Conservation (phyloP, 306 rosid genomes). For the Begonia fuchsioides region DNA sequence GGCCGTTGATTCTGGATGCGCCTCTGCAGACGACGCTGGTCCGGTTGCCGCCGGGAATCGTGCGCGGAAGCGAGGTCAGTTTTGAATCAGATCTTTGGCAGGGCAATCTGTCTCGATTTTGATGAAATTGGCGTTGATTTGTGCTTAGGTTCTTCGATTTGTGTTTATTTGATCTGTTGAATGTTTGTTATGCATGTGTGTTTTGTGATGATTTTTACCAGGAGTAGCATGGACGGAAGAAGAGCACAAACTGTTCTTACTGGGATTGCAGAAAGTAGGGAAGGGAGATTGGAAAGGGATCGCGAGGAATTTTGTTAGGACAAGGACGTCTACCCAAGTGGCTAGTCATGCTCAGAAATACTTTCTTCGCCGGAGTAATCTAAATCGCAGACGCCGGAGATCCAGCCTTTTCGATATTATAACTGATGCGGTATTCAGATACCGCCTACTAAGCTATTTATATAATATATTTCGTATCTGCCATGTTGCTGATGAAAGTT, state of each 20-base stretch:
- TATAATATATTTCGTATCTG: neutral
- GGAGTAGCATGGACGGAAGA: slow-evolving; percentile 99
- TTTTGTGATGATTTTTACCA: slow-evolving; percentile 23
- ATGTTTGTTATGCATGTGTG: neutral
- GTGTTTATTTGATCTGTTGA: neutral
- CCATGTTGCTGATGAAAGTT: neutral
- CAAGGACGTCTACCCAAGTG: slow-evolving; percentile 94
- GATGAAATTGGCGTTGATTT: neutral
- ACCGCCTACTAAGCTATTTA: too few relatives aligned
- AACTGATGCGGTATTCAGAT: slow-evolving; percentile 88
- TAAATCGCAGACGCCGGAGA: slow-evolving; percentile 98
- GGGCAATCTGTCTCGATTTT: neutral
- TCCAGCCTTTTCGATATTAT: slow-evolving; percentile 97
- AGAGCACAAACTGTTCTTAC: slow-evolving; percentile 83
- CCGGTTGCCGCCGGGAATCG: slow-evolving; percentile 51
- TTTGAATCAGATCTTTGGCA: slow-evolving; percentile 12
- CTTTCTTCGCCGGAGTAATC: slow-evolving; percentile 82
- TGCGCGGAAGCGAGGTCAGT: slow-evolving; percentile 88
- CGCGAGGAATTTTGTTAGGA: slow-evolving; percentile 87
- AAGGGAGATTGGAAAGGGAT: slow-evolving; percentile 99
- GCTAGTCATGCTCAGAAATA: slow-evolving; percentile 98
- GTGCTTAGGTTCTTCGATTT: neutral
- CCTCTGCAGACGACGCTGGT: slow-evolving; percentile 79
- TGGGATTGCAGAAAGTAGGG: slow-evolving; percentile 89
- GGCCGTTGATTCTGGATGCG: slow-evolving; percentile 33